Evolutionary conservation across 176 grass and related monocot species (phyloP), one percentile per base, ranked within the genome.

Genomic region (Lolium perenne): DNA sequence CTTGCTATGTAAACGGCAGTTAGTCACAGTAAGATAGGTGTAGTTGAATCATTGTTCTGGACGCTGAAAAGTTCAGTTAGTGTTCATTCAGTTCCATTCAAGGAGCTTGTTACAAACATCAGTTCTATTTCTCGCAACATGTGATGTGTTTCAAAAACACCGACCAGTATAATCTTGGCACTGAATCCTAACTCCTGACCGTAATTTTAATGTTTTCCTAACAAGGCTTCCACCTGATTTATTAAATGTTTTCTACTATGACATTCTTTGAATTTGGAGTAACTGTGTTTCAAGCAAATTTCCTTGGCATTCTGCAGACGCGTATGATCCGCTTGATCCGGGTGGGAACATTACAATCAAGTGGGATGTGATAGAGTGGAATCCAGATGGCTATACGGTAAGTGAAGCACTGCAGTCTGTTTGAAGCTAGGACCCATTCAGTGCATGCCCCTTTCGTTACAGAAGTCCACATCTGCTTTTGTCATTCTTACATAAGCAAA

Each of bases 291-390:
- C 29, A 51, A 72, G 46, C 71, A 72, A 71, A 13, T 85, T 76
- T 51, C 56, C 65, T 11, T 67, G 40, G 40, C 80, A 40, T 79
- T 80, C 18, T 88, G 88, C 80, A 97, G 92, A 86, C 10, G 95
- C 95, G n/a, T 97, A 94, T 47, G 94, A 97, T 82, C 49, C 89
- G 0, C 94, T 94, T 20, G 94, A 97, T 88, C 94, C 94, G 7
- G 92, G 79, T 68, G 94, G 94, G 35, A 94, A 94, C 80, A 94
- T 97, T 85, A 92, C 94, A 77, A 92, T 97, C 71, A 97, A 97
- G 66, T 97, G 94, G 94, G 94, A 97, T 82, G 75, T 97, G 51
- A 86, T 90, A 14, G 83, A 94, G 80, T 97, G 94, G 94, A 94
- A 71, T 80, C 0, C 66, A 73, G 94, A 97, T 91, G 94, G 94